Base-by-base conservation (phyloP, 2,329 filamentous ascomycete species). In the Calonectria pteridis region DNA sequence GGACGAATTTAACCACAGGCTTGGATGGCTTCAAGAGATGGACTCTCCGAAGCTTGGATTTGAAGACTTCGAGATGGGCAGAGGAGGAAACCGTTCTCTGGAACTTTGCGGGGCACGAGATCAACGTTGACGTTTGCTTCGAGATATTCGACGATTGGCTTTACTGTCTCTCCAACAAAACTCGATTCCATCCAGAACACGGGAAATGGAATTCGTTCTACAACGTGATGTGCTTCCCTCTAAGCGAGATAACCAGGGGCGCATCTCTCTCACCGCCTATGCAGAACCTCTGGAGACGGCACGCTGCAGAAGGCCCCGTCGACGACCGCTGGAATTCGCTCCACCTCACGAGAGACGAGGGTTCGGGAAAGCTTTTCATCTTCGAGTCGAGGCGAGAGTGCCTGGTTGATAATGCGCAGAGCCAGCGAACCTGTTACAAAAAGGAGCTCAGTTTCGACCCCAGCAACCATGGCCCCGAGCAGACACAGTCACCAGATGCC, bases 261-360 rank as follows among this genome's bases (percentile, higher is more conserved):
- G 73, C 49, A 26, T 82, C 43, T 84, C 85, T 74, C 84, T 78
- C 58, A 85, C n/a, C 87, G 87, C 69, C 79, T 82, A 53, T 84
- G 85, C 26, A 87, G 58, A 74, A 76, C 66, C 76, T 93, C 55
- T 95, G 92, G 89, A 88, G 93, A 10, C 89, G 93, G 20, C 88
- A 93, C 64, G 92, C 94, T 77, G 85, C 85, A 33, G 93, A 95
- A 81, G 94, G 94, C 0, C 90, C 93, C 0, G 91, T 95, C 20
- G 93, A 95, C 76, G 92, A 95, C 77, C 89, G 93, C 3, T 96
- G 94, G 93, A 93, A 91, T 0, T 90, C 91, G 71, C 84, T 96
- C 4, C 89, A 89, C 5, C 84, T 95, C 1, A 88, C 90, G 33
- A 86, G 86, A 40, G 90, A 94, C 72, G 91, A 94, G 73, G 78